Evolutionary conservation across 345 rosid species (phyloP), one percentile per base, ranked within the genome.

Genomic region (Populus tremula): DNA sequence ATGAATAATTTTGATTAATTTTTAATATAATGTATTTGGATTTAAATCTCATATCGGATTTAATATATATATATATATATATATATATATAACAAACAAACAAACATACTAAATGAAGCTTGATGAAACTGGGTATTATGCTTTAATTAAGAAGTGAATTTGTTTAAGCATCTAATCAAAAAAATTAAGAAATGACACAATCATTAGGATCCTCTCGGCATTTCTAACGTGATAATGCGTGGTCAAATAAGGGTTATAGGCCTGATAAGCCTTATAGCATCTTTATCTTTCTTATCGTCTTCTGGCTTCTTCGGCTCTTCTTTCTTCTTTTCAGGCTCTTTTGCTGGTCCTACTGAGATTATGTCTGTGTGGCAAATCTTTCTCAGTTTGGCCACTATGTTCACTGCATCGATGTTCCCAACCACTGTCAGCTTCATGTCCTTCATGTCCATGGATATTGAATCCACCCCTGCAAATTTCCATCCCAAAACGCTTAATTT

Each of bases 281-380:
- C 78, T 39, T 77, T 73, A 17, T 84, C 71, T 64, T 84, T 82
- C 77, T 71, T 71, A 7, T 53, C 6, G 1, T 71, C 81, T 2
- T 72, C 83, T 9, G 36, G 38, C 76, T 81, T 73, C 73, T 65
- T 85, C 2, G 87, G 85, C 65, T 85, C 88, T 29, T 88, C 89
- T 43, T 89, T 87, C 83, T 88, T 87, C 82, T 85, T 82, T 79
- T 88, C 91, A 1, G 86, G 87, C 77, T 88, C 88, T 79, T 90
- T 92, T 35, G 88, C 90, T 23, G 79, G 89, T 76, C 90, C 97
- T 5, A 88, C 94, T 6, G 91, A 80, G 23, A 88, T 59, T 11
- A 92, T 84, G 0, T 87, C 88, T 1, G 91, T 70, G 65, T 47
- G 56, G 72, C 93, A 90, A 0, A 85, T 36, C 78, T 90, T 90